phyloP scores from a whole-genome alignment of 2,329 filamentous ascomycete species.

The Sordariomycetes sp. region DNA sequence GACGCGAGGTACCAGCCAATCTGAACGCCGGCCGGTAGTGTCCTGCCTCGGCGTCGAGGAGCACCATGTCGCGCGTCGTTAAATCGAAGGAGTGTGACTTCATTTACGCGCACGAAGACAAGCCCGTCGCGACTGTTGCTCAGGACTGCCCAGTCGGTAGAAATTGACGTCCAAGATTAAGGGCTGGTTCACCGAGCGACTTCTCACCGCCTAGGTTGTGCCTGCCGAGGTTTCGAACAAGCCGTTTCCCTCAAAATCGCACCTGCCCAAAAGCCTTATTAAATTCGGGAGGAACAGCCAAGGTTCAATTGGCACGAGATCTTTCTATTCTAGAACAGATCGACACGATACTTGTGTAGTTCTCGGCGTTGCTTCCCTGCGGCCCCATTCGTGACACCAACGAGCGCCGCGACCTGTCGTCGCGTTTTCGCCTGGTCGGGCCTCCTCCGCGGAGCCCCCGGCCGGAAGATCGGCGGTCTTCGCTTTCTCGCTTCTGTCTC shows the following conservation, averaged over 20 bases:
- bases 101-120: background rate
- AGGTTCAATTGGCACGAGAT: background rate
- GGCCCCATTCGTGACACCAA: too few relatives aligned
- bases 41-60: background rate
- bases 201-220: background rate
- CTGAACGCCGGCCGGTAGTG: background rate
- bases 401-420: too few relatives aligned
- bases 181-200: background rate
- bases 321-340: background rate
- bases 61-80: background rate
- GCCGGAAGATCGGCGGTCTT: background rate
- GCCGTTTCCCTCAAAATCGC: too few relatives aligned
- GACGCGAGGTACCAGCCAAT: background rate
- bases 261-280: background rate
- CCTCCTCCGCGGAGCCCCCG: background rate
- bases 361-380: background rate
- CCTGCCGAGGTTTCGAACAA: background rate
- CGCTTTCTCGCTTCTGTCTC: background rate
- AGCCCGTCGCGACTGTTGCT: background rate
- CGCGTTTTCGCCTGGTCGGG: background rate
- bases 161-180: background rate
- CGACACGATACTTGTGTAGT: background rate
- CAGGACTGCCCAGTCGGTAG: background rate
- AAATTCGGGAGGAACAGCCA: background rate
- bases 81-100: background rate